phyloP scores from a whole-genome alignment of 768 basidiomycete species.

The Phlegmacium glaucopus region DNA sequence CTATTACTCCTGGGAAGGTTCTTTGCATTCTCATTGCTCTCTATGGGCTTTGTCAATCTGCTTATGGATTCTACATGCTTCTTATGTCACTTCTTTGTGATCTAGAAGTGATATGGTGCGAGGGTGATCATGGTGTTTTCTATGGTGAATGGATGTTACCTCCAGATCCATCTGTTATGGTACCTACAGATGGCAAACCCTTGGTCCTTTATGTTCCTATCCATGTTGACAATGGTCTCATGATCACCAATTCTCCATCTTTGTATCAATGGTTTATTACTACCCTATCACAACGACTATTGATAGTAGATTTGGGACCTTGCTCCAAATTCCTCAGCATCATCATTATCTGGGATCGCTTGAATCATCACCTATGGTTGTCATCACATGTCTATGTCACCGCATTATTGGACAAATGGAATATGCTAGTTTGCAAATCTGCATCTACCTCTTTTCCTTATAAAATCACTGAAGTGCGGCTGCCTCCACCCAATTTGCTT shows the following conservation, averaged over 20 bases:
- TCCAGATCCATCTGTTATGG: constrained; percentile 14
- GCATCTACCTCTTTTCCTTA: constrained; percentile 1
- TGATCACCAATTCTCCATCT: constrained; percentile 10
- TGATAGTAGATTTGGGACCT: constrained; percentile 14
- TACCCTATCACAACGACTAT: background rate
- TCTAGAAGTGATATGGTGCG: constrained; percentile 13
- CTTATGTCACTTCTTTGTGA: background rate
- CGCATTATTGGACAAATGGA: constrained; percentile 9
- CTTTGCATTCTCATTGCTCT: constrained; percentile 18
- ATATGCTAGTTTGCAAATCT: constrained; percentile 11
- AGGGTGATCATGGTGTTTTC: constrained; percentile 26
- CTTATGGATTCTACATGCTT: constrained; percentile 14
- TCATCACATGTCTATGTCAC: constrained; percentile 5
- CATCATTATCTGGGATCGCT: constrained; percentile 6
- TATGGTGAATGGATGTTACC: constrained; percentile 11
- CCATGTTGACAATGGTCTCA: constrained; percentile 25
- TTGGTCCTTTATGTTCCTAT: constrained; percentile 18
- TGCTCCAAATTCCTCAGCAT: constrained; percentile 6
- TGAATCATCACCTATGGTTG: constrained; percentile 2
- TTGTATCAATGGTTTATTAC: constrained; percentile 18
- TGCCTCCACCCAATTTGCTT: constrained; percentile 4
- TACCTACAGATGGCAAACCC: constrained; percentile 10
- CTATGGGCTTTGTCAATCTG: constrained; percentile 34
- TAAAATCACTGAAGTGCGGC: background rate
- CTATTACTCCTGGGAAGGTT: constrained; percentile 2